These are phyloP conservation scores for Chlorencoelia australis DNA, from an alignment of 2,329 filamentous ascomycete species.

Conservation along the genomic window DNA sequence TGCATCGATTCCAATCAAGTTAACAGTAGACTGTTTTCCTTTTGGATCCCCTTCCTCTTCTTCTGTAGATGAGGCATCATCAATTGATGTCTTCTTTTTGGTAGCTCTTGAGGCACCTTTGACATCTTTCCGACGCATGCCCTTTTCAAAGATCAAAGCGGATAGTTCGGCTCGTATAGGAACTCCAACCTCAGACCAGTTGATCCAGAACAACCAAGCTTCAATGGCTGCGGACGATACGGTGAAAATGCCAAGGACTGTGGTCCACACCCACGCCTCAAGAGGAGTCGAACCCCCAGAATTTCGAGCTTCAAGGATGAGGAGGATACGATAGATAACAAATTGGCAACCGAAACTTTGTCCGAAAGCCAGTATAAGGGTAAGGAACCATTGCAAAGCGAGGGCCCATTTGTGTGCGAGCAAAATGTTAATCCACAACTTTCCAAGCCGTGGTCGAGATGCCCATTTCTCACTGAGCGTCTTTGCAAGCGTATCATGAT, in stretches of 20 bases:
- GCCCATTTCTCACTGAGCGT: slow-evolving; percentile 42
- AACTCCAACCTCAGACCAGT: slow-evolving; percentile 50
- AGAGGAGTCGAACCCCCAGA: slow-evolving; percentile 35
- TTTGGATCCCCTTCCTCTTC: slow-evolving; percentile 42
- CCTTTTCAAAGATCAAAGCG: slow-evolving; percentile 65
- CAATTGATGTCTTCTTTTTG: slow-evolving; percentile 23
- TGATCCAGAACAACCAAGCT: slow-evolving; percentile 56
- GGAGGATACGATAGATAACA: slow-evolving; percentile 55
- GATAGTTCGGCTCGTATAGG: slow-evolving; percentile 62
- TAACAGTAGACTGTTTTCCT: slow-evolving; percentile 62
- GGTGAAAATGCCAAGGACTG: slow-evolving; percentile 50
- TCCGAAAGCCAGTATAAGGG: slow-evolving; percentile 27
- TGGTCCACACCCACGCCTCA: slow-evolving; percentile 58
- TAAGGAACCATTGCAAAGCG: slow-evolving; percentile 47
- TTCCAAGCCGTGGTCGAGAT: slow-evolving; percentile 34
- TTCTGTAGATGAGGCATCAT: slow-evolving; percentile 27
- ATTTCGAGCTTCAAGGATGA: slow-evolving; percentile 47
- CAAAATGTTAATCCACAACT: slow-evolving; percentile 51
- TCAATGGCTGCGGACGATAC: slow-evolving; percentile 47
- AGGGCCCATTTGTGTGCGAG: slow-evolving; percentile 47
- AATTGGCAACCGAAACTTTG: slow-evolving; percentile 60
- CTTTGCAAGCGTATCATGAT: slow-evolving; percentile 42
- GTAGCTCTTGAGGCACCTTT: slow-evolving; percentile 47
- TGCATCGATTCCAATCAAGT: slow-evolving; percentile 68
- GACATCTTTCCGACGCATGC: slow-evolving; percentile 66